These are phyloP conservation scores for Suillus bovinus DNA, from an alignment of 768 basidiomycete genomes.

Conservation along the genomic window DNA sequence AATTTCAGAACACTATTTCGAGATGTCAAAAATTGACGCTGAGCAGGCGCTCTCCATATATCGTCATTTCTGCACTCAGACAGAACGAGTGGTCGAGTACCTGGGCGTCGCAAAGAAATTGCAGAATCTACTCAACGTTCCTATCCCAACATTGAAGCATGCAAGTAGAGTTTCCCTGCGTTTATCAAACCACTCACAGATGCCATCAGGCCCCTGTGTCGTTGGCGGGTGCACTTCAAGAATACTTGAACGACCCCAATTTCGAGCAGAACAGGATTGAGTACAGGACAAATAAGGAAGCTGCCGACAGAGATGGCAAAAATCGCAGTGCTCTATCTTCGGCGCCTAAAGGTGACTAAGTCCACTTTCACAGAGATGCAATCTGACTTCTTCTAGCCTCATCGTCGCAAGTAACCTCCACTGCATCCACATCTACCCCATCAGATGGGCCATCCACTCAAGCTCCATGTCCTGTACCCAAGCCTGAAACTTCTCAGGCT, in stretches of 20 bases:
- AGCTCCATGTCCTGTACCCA: constrained; percentile 26
- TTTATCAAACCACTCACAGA: constrained; percentile 6
- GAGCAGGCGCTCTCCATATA: constrained; percentile 83
- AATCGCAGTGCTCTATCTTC: constrained; percentile 13
- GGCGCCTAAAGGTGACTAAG: constrained; percentile 25
- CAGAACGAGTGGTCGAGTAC: constrained; percentile 90
- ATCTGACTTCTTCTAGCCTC: constrained; percentile 13
- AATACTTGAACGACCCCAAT: constrained; percentile 94
- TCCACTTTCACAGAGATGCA: background rate
- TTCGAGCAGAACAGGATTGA: constrained; percentile 95
- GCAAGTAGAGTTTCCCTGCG: constrained; percentile 39
- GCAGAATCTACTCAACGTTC: constrained; percentile 89
- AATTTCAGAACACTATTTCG: constrained; percentile 86
- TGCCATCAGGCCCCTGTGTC: constrained; percentile 84
- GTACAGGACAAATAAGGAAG: constrained; percentile 80
- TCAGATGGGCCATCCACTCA: constrained; percentile 28
- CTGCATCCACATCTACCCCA: constrained; percentile 20
- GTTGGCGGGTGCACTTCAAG: constrained; percentile 89
- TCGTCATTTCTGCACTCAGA: constrained; percentile 92
- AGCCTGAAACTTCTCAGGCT: constrained; percentile 44
- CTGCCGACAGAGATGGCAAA: constrained; percentile 45
- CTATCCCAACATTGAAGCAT: constrained; percentile 93
- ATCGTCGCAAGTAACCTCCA: constrained; percentile 19
- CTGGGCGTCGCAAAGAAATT: constrained; percentile 90
- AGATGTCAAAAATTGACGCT: constrained; percentile 96